Base-by-base conservation (phyloP, 305 asterid species). In the Solanum aculeatissimum region DNA sequence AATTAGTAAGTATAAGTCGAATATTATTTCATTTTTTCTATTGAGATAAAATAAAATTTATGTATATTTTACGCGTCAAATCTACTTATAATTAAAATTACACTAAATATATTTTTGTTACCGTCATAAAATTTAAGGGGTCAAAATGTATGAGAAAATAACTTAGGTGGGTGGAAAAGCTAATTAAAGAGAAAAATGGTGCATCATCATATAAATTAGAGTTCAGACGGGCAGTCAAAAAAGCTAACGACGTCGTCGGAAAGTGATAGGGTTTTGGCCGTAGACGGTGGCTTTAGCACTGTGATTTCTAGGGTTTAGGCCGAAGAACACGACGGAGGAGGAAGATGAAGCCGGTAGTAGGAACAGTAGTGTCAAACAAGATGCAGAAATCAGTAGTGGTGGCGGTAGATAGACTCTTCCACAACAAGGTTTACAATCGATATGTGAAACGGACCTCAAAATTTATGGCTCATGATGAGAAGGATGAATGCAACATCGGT, bases 351-450 rank as follows among this genome's bases (percentile, higher is more conserved):
- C 89, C 89, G 51, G 92, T 92, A 79, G 92, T 91, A 54, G 94
- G 93, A 3, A 86, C 83, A 86, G 91, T 91, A 80, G 90, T 92
- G 29, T 91, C 94, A 19, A 90, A 93, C 85, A 96, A 95, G 85
- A 96, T 95, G 98, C 97, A 93, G 94, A 96, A 93, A 81, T 95
- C 98, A 60, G 98, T 95, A 47, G 98, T 92, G 84, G 98, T 95
- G 86, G 98, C 98, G 54, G 98, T 94, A 58, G 97, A 96, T 83
- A 93, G 95, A 12, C 97, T 93, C 80, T 95, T 91, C 90, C 98
- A 93, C 87, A 89, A 95, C 91, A 92, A 91, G 87, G 87, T 92
- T 86, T 96, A 93, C 92, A 93, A 93, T 82, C 93, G 98, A 80
- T 96, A 93, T 87, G 95, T 95, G 29, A 95, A 91, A 87, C 95